Conservation (phyloP, 192 early-diverging fungal genomes). For the Backusella sp. region DNA sequence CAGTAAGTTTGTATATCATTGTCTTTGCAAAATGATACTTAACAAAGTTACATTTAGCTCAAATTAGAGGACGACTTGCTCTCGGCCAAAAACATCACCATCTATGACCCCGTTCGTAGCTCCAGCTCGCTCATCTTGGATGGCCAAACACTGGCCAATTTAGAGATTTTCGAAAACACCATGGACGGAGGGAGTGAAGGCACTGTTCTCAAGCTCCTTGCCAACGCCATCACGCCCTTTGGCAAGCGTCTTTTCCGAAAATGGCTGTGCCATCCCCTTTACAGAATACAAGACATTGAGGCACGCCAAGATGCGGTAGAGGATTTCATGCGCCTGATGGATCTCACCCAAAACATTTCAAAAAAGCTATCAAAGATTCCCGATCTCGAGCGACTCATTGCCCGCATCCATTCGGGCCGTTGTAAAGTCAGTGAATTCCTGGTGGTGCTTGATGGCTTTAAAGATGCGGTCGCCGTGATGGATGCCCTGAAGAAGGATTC, state of each 20-base stretch:
- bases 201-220: constrained; percentile 83
- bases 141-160: constrained; percentile 88
- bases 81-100: constrained; percentile 79
- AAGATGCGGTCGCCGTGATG: constrained; percentile 34
- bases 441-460: constrained; percentile 58
- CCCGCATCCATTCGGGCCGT: constrained; percentile 82
- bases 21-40: not conserved
- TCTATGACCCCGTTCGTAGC: constrained; percentile 83
- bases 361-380: constrained; percentile 56
- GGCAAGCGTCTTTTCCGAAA: constrained; percentile 76
- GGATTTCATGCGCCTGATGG: constrained; percentile 61
- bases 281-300: constrained; percentile 67
- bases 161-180: constrained; percentile 89
- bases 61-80: constrained; percentile 85
- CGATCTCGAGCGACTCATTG: constrained; percentile 90
- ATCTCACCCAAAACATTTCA: constrained; percentile 47
- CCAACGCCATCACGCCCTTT: constrained; percentile 86
- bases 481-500: constrained; percentile 32
- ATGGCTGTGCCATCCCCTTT: constrained; percentile 91
- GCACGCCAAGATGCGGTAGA: constrained; percentile 88
- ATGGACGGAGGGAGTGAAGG: constrained; percentile 71
- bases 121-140: constrained; percentile 81
- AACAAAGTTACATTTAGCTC: constrained; percentile 46
- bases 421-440: constrained; percentile 89
- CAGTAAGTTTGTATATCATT: constrained; percentile 44